These are phyloP conservation scores for Podospora bellae-mahoneyi DNA, from an alignment of 495 filamentous ascomycete species.

Conservation along the genomic window DNA sequence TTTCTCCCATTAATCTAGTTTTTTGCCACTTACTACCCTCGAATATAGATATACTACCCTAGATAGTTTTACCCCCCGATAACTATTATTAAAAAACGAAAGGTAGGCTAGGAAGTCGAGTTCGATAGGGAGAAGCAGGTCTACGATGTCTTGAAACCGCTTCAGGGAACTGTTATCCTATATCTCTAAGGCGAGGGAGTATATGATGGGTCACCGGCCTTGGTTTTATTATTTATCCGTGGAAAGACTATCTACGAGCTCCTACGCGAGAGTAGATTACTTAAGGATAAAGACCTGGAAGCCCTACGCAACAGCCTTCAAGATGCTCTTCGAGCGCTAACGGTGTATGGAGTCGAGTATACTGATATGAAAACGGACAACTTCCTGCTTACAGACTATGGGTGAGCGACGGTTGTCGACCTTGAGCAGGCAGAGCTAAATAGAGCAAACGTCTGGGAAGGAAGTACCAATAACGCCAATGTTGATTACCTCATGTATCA, in stretches of 20 bases:
- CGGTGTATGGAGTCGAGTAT: constrained; percentile 8
- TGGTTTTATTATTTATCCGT: neutral
- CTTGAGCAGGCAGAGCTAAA: constrained; percentile 6
- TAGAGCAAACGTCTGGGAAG: constrained; percentile 5
- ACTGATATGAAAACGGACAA: constrained; percentile 9
- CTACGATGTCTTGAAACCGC: constrained; percentile 10
- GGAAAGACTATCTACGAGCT: too few relatives aligned
- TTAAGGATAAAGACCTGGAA: neutral
- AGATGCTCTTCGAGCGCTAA: constrained; percentile 6
- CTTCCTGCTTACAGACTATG: constrained; percentile 5
- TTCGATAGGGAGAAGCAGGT: constrained; percentile 12
- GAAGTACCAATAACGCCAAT: constrained; percentile 9
- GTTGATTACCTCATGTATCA: neutral
- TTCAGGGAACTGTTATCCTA: constrained; percentile 10
- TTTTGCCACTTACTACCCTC: constrained; percentile 4
- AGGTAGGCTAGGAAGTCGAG: constrained; percentile 10
- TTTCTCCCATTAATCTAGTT: constrained; percentile 3
- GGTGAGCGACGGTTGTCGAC: constrained; percentile 11
- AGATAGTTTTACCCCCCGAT: constrained; percentile 4
- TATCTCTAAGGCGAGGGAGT: constrained; percentile 14
- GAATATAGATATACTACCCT: constrained; percentile 1
- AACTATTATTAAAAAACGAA: constrained; percentile 6
- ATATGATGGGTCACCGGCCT: constrained; percentile 5
- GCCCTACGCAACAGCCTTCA: neutral
- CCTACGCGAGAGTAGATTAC: too few relatives aligned